Evolutionary conservation across 768 basidiomycete genomes (phyloP), one percentile per base, ranked within the genome.

Genomic region (Auriscalpium orientale): DNA sequence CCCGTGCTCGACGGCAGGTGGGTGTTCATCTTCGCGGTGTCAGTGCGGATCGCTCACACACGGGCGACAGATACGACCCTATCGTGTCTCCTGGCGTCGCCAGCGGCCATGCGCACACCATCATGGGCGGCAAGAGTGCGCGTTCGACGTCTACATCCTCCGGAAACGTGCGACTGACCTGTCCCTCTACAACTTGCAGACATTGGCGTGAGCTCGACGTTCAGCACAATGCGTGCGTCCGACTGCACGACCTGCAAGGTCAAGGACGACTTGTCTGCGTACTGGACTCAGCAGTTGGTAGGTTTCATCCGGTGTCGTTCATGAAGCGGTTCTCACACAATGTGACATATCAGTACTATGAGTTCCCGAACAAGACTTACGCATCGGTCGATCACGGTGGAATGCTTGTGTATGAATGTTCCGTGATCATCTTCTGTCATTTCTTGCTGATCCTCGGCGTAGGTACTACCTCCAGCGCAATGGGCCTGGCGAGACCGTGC

Each of bases 51-150:
- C 28, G 28, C 28, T 28, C 28, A 28, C 28, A 28, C 28, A 28
- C 28, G 7, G 28, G 15, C 40, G 18, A 43, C 44, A 58, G 59
- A 20, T 18, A 59, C 40, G 59, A 60, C 54, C 59, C 59, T 10
- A 60, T 60, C 46, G 20, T 58, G 13, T n/a, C 5, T 28, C 46
- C 53, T 16, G 57, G 57, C 16, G 21, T 4, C 46, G 3, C 52
- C 11, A 60, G 50, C 40, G 20, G 57, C 28, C 59, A 60, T 46
- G 50, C 38, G 4, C 59, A 60, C 16, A 60, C 59, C 6, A 40
- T 60, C n/a, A 58, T 58, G 57, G 59, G 59, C 18, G 59, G 58
- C 21, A 49, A 13, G 8, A 57, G 59, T 60, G 54, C n/a, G 9
- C 40, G 7, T 20, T 20, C 13, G 16, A 11, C 22, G 12, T 50